Base-by-base conservation (phyloP, 352 stramenopile species). In the Globisporangium camurandrum region DNA sequence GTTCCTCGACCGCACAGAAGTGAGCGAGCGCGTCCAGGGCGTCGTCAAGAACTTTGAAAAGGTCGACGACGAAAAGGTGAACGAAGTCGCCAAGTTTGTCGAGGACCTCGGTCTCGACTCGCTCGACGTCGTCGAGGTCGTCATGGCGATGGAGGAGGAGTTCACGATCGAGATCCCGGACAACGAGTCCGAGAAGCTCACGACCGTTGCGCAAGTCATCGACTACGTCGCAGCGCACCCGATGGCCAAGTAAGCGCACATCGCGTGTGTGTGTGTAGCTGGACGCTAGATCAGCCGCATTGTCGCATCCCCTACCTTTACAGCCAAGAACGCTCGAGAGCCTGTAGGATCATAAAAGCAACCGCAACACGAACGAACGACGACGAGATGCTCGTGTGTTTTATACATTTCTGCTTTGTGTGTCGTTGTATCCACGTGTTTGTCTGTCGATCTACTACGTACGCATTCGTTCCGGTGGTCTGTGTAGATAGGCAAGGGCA, bases 11-110 rank as follows among this genome's bases (percentile, higher is more conserved):
- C 77, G 83, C 59, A 64, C 76, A 52, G 97, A 99, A 75, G 96
- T 99, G 40, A 96, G 87, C 54, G 95, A 98, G 46, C 93, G 97
- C 48, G 95, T 99, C 58, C 70, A 99, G 40, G 67, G 77, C 55
- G 97, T 99, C 43, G 86, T 99, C 61, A 99, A 98, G 87, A 98
- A 98, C 73, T 99, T 99, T 68, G 97, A 99, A 64, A 99, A 99
- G 86, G 96, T 99, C 33, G 91, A 99, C 61, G 67, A 71, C 33
- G 75, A 87, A 56, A 98, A 98, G 76, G 84, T 95, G 43, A 83
- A 80, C 53, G 77, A 92, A 51, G 75, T 54, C 37, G 92, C 95
- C 63, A 95, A 93, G 66, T 99, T 99, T 77, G 94, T 97, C 49
- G 96, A 97, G 48, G 94, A 99, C 78, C 84, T 99, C 43, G 95